These are phyloP conservation scores for Suillus subaureus DNA, from an alignment of 768 basidiomycete species.

Conservation along the genomic window DNA sequence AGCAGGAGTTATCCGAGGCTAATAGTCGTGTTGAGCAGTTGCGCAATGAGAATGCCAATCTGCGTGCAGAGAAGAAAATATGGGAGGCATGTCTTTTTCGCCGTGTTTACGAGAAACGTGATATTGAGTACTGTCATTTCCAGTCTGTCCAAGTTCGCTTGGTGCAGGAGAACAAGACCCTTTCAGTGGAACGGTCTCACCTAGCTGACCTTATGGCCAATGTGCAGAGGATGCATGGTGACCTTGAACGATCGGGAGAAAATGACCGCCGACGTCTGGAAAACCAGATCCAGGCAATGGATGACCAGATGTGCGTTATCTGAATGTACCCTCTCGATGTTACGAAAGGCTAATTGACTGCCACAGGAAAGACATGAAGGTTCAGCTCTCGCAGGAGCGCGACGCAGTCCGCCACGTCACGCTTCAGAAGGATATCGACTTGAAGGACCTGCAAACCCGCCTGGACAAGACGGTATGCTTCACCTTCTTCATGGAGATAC, in stretches of 20 bases:
- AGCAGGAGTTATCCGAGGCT: conserved; percentile 63
- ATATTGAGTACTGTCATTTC: conserved; percentile 11
- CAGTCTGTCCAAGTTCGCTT: conserved; percentile 81
- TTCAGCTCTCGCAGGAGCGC: conserved; percentile 72
- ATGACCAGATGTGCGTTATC: conserved; percentile 69
- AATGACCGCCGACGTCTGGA: conserved; percentile 85
- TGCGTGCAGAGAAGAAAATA: conserved; percentile 91
- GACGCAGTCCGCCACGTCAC: conserved; percentile 73
- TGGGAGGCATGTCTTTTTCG: conserved; percentile 74
- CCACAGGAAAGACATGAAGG: conserved; percentile 70
- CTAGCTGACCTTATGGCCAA: conserved; percentile 87
- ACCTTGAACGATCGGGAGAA: conserved; percentile 79
- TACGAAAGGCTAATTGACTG: conserved; percentile 3
- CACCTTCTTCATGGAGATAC: background rate
- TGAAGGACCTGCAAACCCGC: conserved; percentile 70
- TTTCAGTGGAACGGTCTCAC: conserved; percentile 81
- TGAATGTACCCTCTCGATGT: background rate
- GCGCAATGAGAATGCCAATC: conserved; percentile 83
- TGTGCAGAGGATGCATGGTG: conserved; percentile 88
- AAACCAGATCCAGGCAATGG: conserved; percentile 74
- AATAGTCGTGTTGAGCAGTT: conserved; percentile 71
- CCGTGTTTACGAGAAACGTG: background rate
- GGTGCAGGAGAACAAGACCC: conserved; percentile 80
- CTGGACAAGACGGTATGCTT: conserved; percentile 69
- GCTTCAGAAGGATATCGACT: conserved; percentile 80